Conservation (phyloP, 305 asterid genomes). For the Fraxinus sp. region DNA sequence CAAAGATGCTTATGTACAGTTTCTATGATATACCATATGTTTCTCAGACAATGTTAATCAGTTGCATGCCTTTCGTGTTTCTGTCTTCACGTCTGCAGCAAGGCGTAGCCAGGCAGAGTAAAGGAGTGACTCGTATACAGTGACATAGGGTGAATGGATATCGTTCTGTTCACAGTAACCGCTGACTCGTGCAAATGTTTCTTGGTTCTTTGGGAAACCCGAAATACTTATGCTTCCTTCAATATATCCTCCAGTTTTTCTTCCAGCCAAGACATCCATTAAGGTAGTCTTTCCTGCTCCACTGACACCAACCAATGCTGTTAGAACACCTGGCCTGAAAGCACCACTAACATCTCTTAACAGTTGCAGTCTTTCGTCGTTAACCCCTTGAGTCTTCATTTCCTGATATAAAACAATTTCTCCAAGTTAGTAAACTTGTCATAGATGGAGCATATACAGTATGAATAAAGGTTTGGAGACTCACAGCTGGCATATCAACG, state of each 20-base stretch:
- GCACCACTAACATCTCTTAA: constrained; percentile 78
- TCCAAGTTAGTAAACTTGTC: constrained; percentile 17
- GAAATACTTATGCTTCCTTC: constrained; percentile 77
- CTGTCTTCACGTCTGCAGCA: constrained; percentile 59
- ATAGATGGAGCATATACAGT: background rate
- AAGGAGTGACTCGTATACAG: constrained; percentile 74
- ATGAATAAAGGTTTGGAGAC: constrained; percentile 21
- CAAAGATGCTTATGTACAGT: background rate
- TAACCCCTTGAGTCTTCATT: constrained; percentile 70
- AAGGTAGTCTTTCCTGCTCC: constrained; percentile 96
- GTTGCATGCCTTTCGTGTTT: constrained; percentile 62
- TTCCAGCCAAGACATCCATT: constrained; percentile 88
- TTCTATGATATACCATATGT: background rate
- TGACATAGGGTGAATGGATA: constrained; percentile 83
- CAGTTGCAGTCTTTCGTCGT: constrained; percentile 63
- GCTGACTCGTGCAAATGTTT: constrained; percentile 78
- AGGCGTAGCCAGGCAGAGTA: constrained; percentile 94
- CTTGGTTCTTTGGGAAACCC: constrained; percentile 80
- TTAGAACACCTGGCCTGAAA: constrained; percentile 75
- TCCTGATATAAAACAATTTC: constrained; percentile 41
- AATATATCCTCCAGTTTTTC: constrained; percentile 78
- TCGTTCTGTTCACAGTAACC: constrained; percentile 93
- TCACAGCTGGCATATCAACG: constrained; percentile 84
- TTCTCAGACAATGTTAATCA: background rate
- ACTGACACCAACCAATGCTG: constrained; percentile 85